These are phyloP conservation scores for Emergomyces africanus DNA, from an alignment of 2,329 filamentous ascomycete species.

Conservation along the genomic window DNA sequence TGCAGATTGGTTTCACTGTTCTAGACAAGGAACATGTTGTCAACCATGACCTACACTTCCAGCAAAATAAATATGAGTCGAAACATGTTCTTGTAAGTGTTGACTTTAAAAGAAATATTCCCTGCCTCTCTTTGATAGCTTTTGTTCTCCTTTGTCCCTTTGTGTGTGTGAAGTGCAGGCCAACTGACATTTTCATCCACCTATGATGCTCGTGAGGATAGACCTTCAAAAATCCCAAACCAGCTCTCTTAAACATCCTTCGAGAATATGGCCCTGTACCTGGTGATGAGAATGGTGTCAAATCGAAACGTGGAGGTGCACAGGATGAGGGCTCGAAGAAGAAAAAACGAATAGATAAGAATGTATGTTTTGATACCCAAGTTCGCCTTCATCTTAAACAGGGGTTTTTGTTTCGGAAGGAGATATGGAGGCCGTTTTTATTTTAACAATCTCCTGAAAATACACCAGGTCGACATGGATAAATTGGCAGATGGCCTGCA, in stretches of 20 bases:
- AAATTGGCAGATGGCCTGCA: constrained; percentile 88
- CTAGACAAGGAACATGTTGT: constrained; percentile 79
- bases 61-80: constrained; percentile 65
- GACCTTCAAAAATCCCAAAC: constrained; percentile 86
- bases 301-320: constrained; percentile 47
- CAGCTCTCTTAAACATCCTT: constrained; percentile 65
- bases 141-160: neutral
- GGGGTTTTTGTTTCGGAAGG: neutral
- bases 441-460: neutral
- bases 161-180: neutral
- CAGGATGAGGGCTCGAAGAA: constrained; percentile 57
- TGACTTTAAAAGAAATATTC: too few relatives aligned
- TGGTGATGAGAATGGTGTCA: constrained; percentile 52
- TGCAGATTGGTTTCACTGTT: constrained; percentile 70
- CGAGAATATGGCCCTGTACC: constrained; percentile 78
- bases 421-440: neutral
- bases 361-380: constrained; percentile 26
- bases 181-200: neutral
- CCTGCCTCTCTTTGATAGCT: neutral
- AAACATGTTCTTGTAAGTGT: constrained; percentile 57
- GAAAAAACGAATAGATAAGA: constrained; percentile 56
- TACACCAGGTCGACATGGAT: constrained; percentile 64
- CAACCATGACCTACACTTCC: constrained; percentile 86
- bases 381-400: neutral
- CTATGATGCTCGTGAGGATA: constrained; percentile 16